Conservation (phyloP, 2,329 filamentous ascomycete genomes). For the Aspergillus alliaceus region DNA sequence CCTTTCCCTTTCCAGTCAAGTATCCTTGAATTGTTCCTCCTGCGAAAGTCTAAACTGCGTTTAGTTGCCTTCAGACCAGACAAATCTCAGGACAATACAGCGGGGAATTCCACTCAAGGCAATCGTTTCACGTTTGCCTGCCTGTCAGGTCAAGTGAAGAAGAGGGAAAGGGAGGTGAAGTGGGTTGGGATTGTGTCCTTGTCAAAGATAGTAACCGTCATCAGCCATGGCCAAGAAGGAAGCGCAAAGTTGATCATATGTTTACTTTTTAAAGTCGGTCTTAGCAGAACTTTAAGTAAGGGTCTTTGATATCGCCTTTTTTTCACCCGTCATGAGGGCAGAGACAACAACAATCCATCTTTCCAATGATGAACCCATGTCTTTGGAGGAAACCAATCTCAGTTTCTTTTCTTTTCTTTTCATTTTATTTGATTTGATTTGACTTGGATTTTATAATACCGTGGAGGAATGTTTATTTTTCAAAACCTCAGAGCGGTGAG, state of each 20-base stretch:
- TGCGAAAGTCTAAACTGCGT: not conserved
- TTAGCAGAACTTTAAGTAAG: not conserved
- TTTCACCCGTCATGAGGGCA: not conserved
- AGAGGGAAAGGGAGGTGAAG: not conserved
- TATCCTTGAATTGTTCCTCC: not conserved
- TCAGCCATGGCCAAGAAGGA: not conserved
- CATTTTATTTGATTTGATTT: too few species aligned
- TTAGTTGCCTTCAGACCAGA: not conserved
- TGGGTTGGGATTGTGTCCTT: not conserved
- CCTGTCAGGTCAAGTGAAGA: not conserved
- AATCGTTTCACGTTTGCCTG: not conserved
- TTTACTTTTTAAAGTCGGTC: slow-evolving; percentile 1
- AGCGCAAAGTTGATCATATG: not conserved
- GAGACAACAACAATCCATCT: not conserved
- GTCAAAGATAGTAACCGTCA: not conserved
- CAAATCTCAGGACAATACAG: not conserved
- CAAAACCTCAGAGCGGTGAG: slow-evolving; percentile 20
- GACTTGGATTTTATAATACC: not conserved
- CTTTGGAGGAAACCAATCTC: too few species aligned
- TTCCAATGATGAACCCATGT: not conserved
- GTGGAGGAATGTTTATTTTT: not conserved
- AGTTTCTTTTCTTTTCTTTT: too few species aligned
- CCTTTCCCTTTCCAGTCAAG: slow-evolving; percentile 2
- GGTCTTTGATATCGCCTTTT: not conserved
- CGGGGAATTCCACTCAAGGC: not conserved